Evolutionary conservation across 176 grass and related monocot genomes (phyloP), one percentile per base, ranked within the genome.

Genomic region (Rhynchospora breviuscula): DNA sequence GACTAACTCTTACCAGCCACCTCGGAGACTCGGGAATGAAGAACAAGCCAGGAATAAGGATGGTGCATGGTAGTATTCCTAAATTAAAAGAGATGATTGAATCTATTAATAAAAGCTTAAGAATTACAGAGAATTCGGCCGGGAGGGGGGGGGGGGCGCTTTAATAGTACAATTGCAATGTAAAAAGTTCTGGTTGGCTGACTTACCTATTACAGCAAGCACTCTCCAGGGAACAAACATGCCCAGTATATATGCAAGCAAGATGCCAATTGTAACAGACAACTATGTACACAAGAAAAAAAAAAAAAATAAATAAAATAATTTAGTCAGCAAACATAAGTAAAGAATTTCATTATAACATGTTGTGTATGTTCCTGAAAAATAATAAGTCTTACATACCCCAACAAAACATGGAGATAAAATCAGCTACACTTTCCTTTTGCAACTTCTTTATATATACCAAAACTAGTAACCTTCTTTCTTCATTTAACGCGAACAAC

Each of bases 1-100:
- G 9, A 46, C 33, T 45, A 52, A 85, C 48, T 85, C 79, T 86
- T 88, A 99, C 96, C 96, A 99, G 93, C 96, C 96, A 99, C 83
- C 96, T 95, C 31, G 96, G 96, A 85, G 96, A 99, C 87, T 99
- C 96, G 0, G 96, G 93, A 62, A 99, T 95, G 83, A 99, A 99
- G 89, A 93, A 99, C 67, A 99, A 84, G 7, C 89, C 93, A 75
- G 91, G 96, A 86, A 99, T 93, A 75, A 95, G 90, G 82, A 94
- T 76, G 19, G 89, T 95, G 79, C 96, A 99, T 53, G 96, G 93
- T 79, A 95, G 85, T 22, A 86, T 86, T 79, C 96, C 96, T 99
- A 58, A 11, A 95, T 79, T 25, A 89, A 48, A 12, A 88, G 57
- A 31, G 3, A 91, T 40, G 10, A 86, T 78, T 18, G 6, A 22